A percentile compares a stretch with the other conserved stretches of the same genome.
Conservation (phyloP, 1,139 yeast genomes). For the Yamadazyma dendronema region DNA sequence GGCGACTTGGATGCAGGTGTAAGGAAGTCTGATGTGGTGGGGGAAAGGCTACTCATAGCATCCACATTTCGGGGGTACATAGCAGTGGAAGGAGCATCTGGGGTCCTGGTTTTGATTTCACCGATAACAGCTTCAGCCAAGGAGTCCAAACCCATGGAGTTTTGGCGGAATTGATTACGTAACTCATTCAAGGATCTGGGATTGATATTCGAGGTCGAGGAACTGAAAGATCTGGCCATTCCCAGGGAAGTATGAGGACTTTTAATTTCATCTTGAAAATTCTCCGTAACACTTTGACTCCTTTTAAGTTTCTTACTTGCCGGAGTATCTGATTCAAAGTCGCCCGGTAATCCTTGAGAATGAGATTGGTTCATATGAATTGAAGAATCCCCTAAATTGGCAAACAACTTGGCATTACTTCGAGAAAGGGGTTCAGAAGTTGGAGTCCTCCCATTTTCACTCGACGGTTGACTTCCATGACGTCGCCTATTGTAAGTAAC, state of each 20-base stretch:
- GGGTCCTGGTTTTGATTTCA: constrained; percentile 22
- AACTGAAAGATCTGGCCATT: constrained; percentile 18
- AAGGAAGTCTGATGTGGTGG: constrained; percentile 19
- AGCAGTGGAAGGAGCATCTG: constrained; percentile 9
- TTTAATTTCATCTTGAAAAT: background rate
- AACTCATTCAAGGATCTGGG: constrained; percentile 7
- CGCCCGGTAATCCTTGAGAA: background rate
- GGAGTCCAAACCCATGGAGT: constrained; percentile 20
- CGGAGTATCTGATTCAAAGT: background rate
- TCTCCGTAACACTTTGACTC: constrained; percentile 13
- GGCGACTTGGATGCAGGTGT: constrained; percentile 8
- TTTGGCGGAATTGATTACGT: constrained; percentile 8
- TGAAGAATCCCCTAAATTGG: constrained; percentile 17
- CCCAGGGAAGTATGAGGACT: constrained; percentile 3
- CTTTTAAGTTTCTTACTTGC: constrained; percentile 11
- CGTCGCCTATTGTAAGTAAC: constrained; percentile 15
- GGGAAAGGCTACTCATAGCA: constrained; percentile 16
- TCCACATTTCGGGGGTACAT: constrained; percentile 1
- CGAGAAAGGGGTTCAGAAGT: constrained; percentile 9
- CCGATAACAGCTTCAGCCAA: constrained; percentile 33
- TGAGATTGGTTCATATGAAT: constrained; percentile 7
- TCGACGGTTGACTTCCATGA: too few species aligned
- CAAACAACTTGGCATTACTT: constrained; percentile 14
- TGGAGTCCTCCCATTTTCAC: too few species aligned
- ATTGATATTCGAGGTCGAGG: constrained; percentile 9